Base-by-base conservation (phyloP, 2,329 filamentous ascomycete species). In the Acarospora socialis region DNA sequence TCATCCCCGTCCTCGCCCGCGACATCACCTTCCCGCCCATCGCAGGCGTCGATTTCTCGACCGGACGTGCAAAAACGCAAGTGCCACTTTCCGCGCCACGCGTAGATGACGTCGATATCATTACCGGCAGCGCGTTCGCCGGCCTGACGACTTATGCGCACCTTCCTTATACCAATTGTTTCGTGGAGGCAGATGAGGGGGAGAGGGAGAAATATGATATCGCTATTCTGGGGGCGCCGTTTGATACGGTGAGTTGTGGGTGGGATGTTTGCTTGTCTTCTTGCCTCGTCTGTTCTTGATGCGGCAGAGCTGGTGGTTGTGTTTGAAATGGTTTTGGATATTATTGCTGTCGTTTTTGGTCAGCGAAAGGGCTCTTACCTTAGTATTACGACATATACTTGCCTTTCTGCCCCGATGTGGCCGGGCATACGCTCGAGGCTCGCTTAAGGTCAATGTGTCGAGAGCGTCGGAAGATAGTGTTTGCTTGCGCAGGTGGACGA, bases 171-270 rank as follows among this genome's bases (percentile, higher is more conserved):
- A 38, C 46, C 9, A 47, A 50, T 33, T 53, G 48, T 30, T 45
- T 52, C 28, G 39, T 45, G 5, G 41, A 43, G 3, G 36, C 35
- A n/a, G 34, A 43, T 7, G 37, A 43, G 3, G 25, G 28, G 7
- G 19, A 37, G 17, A 38, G 47, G 8, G 48, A 47, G 7, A 47
- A 39, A 24, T 54, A 51, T 34, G 52, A 55, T 28, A 50, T 55
- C 35, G 64, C 63, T 10, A 53, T 68, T 31, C 40, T 68, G 5
- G 64, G 63, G 4, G 63, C 63, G 3, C 64, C 63, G 0, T 66
- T 66, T 35, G 64, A 67, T 42, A 67, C 63, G 0, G 60, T 55
- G 29, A 36, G 41, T 35, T n/a, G n/a, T n/a, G n/a, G n/a, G n/a
- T n/a, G n/a, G n/a, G n/a, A n/a, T n/a, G n/a, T n/a, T n/a, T n/a